Conservation (phyloP, 1,284 basidiomycete genomes). For the Thecaphora thlaspeos region DNA sequence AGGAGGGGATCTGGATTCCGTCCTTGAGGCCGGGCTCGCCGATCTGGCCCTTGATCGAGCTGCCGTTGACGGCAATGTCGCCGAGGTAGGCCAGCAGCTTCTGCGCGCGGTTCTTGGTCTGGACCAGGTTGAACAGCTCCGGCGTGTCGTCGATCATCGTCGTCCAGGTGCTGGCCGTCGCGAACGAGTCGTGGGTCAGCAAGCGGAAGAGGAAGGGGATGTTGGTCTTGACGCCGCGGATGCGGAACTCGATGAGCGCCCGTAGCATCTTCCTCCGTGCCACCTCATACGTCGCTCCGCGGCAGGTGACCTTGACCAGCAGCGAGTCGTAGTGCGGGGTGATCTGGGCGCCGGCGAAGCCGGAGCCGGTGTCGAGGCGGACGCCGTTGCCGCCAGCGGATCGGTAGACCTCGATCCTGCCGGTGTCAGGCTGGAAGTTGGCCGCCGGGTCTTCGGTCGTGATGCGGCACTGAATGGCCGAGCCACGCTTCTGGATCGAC, state of each 20-base stretch:
- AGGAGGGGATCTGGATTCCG: slow-evolving; percentile 80
- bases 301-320: slow-evolving; percentile 93
- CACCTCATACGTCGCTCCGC: slow-evolving; percentile 96
- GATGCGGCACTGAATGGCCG: slow-evolving; percentile 27
- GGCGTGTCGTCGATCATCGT: slow-evolving; percentile 89
- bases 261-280: slow-evolving; percentile 98
- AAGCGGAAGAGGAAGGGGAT: slow-evolving; percentile 99
- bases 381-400: slow-evolving; percentile 99
- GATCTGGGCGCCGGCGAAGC: slow-evolving; percentile 98
- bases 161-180: slow-evolving; percentile 93
- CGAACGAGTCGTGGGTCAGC: slow-evolving; percentile 95
- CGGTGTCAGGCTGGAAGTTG: slow-evolving; percentile 57
- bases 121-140: slow-evolving; percentile 96
- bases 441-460: slow-evolving; percentile 26
- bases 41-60: slow-evolving; percentile 86
- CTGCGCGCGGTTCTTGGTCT: slow-evolving; percentile 96
- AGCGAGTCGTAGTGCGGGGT: slow-evolving; percentile 99
- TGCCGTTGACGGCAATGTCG: slow-evolving; percentile 96
- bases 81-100: slow-evolving; percentile 95
- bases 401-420: slow-evolving; percentile 92
- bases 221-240: slow-evolving; percentile 94
- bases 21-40: slow-evolving; percentile 93
- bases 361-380: slow-evolving; percentile 92
- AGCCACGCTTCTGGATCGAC: slow-evolving; percentile 54
- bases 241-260: slow-evolving; percentile 97